Conservation (phyloP, 129 eudicot genomes). For the Mikania micrantha region DNA sequence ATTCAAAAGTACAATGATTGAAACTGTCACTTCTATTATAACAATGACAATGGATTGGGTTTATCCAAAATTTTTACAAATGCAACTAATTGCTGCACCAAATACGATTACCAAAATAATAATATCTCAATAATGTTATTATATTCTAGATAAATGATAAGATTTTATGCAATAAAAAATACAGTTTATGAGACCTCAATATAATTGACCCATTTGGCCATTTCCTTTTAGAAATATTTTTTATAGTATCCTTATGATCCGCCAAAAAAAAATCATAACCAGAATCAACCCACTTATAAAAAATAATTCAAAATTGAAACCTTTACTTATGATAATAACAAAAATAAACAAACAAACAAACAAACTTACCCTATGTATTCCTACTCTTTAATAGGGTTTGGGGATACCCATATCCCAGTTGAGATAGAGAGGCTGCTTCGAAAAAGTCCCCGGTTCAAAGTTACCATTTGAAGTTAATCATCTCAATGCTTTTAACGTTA, state of each 20-base stretch:
- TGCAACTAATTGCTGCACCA: background rate
- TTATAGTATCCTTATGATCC: background rate
- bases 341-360: too few relatives aligned
- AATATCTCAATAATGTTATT: background rate
- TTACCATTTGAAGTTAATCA: too few relatives aligned
- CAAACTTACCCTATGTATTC: too few relatives aligned
- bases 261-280: background rate
- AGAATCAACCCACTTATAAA: background rate
- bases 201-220: background rate
- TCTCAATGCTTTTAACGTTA: too few relatives aligned
- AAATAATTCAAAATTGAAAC: background rate
- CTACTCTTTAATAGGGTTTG: too few relatives aligned
- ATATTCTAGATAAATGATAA: background rate
- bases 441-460: too few relatives aligned
- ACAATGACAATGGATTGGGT: background rate
- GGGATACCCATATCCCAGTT: too few relatives aligned
- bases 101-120: background rate
- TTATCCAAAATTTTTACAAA: background rate
- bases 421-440: too few relatives aligned
- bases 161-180: background rate
- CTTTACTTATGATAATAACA: background rate
- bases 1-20: background rate
- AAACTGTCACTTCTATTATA: background rate
- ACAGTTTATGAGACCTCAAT: background rate
- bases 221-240: background rate